Percentiles rank a stretch among this genome's conserved stretches.
Conservation (phyloP, 352 stramenopile genomes). For the Pythium aristosporum region DNA sequence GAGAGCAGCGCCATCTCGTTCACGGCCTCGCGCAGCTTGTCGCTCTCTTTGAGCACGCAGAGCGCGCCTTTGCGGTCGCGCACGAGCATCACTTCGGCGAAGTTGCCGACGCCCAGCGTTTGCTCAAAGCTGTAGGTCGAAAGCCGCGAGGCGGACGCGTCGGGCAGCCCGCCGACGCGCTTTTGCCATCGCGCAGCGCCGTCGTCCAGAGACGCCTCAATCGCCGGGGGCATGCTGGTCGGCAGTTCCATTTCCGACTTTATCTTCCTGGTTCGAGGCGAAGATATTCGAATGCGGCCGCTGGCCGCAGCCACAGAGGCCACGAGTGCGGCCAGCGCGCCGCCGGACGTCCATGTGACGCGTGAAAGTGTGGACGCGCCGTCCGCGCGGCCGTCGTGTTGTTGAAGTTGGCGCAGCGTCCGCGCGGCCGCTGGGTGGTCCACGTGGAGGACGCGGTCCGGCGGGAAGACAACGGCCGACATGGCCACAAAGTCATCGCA, state of each 20-base stretch:
- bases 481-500: constrained; percentile 54
- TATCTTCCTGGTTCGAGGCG: neutral
- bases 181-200: constrained; percentile 53
- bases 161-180: constrained; percentile 39
- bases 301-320: neutral
- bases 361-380: neutral
- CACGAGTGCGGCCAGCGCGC: constrained; percentile 5
- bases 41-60: constrained; percentile 77
- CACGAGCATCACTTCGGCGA: constrained; percentile 79
- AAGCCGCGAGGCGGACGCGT: constrained; percentile 48
- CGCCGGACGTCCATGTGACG: constrained; percentile 2
- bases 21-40: constrained; percentile 74
- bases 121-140: constrained; percentile 62
- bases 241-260: neutral
- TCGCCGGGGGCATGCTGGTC: neutral
- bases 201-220: constrained; percentile 11
- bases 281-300: neutral
- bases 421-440: constrained; percentile 24
- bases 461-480: constrained; percentile 54
- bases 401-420: constrained; percentile 35
- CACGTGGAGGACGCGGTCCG: constrained; percentile 52
- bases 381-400: neutral
- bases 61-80: constrained; percentile 36
- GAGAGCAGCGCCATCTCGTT: constrained; percentile 76
- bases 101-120: constrained; percentile 69